Base-by-base conservation (phyloP, 495 filamentous ascomycete species). In the Tirmania nivea region DNA sequence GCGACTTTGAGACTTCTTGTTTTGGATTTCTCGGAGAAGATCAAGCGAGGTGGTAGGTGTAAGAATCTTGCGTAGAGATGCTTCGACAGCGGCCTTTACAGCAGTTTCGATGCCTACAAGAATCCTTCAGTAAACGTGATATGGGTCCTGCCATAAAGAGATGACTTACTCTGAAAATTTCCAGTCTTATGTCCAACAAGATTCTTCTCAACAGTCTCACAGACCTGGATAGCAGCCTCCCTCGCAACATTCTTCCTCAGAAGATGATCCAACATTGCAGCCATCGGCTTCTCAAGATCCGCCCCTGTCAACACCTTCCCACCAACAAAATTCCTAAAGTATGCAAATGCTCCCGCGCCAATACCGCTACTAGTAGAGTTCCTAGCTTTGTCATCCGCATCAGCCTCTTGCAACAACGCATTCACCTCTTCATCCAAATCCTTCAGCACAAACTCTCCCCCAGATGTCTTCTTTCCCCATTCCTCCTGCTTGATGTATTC, bases 1-100 rank as follows among this genome's bases (percentile, higher is more conserved):
- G 3, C 75, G 75, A 1, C 71, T 67, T 1, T 64, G 62, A 8
- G 78, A 69, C 8, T 83, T 81, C 25, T 76, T 71, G 5, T 79
- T 84, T 60, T 89, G 78, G 57, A 97, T 95, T 68, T 94, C 86
- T 52, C 86, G 86, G 19, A 97, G 76, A 48, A 97, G 77, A 65
- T 96, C 90, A 61, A 95, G 75, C 10, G 92, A 96, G 9, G 82
- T 83, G 8, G 92, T 96, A 2, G 90, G 90, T 0, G 90, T 97
- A 34, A 97, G 76, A 60, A 97, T 95, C 64, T 92, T 93, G 17
- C 79, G 81, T 55, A 97, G 75, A 17, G 92, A 89, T 10, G 82
- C 77, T 65, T 92, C 84, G 78, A 94, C 90, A 49, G 87, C 83
- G 25, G 78, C 74, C 53, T 78, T 80, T 59, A 97, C 78, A 48